Percentiles rank a stretch among this genome's conserved stretches.
Conservation (phyloP, 495 filamentous ascomycete genomes). For the Xylaria sp. region DNA sequence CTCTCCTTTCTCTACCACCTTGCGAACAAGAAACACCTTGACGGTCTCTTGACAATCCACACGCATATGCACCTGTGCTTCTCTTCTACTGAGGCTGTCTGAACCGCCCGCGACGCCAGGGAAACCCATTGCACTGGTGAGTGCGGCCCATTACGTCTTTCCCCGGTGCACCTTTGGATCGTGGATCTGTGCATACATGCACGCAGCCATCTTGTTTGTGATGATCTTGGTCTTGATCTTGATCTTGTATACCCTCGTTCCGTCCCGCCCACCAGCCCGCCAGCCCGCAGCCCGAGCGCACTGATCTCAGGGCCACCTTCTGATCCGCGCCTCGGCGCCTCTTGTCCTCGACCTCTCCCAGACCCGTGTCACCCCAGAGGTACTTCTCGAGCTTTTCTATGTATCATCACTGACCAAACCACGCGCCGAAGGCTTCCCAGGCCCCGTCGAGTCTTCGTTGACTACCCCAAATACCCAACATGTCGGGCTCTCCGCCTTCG, state of each 20-base stretch:
- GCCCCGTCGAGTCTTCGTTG: not conserved
- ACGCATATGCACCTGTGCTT: not conserved
- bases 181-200: conserved; percentile 22
- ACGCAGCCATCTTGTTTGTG: conserved; percentile 20
- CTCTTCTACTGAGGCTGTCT: not conserved
- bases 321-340: conserved; percentile 19
- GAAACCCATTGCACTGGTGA: conserved; percentile 19
- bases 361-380: not conserved
- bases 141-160: conserved; percentile 9
- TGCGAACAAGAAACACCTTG: not conserved
- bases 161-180: conserved; percentile 14
- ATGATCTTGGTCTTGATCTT: too few species aligned
- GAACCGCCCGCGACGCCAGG: conserved; percentile 3
- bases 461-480: conserved; percentile 13
- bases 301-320: conserved; percentile 6
- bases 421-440: conserved; percentile 14
- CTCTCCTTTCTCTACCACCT: conserved; percentile 23
- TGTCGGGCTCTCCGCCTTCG: conserved; percentile 42
- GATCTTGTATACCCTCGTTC: not conserved
- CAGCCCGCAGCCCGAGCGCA: not conserved
- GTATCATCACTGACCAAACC: conserved; percentile 19
- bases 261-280: conserved; percentile 1
- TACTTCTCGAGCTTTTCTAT: not conserved
- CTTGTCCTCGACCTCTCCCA: not conserved
- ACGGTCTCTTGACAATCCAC: not conserved